A percentile compares a stretch with the other conserved stretches of the same genome.
Evolutionary conservation across 129 eudicot species (phyloP).

Genomic region (Helianthus tuberosus): DNA sequence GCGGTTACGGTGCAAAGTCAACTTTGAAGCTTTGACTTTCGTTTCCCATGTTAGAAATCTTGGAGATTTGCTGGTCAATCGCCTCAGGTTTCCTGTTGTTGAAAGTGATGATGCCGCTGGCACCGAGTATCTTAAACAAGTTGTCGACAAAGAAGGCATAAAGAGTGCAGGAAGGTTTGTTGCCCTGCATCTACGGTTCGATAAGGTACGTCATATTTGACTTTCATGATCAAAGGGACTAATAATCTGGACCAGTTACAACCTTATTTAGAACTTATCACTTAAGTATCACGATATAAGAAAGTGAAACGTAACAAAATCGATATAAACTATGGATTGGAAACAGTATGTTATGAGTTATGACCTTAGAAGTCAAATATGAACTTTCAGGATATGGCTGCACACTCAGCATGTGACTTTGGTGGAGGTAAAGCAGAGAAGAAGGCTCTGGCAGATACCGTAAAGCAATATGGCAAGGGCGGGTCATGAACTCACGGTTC

Average conservation of each 20-base stretch:
- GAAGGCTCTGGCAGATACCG: constrained; percentile 89
- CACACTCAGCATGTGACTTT: constrained; percentile 98
- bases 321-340: too few relatives aligned
- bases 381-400: constrained; percentile 89
- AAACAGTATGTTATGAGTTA: neutral
- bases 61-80: constrained; percentile 78
- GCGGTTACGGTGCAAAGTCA: constrained; percentile 86
- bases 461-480: constrained; percentile 88
- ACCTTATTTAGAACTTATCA: too few relatives aligned
- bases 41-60: constrained; percentile 81
- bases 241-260: neutral
- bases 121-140: constrained; percentile 45
- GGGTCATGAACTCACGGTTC: constrained; percentile 84
- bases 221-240: neutral
- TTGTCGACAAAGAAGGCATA: constrained; percentile 38
- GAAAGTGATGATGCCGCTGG: constrained; percentile 31
- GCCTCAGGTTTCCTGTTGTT: constrained; percentile 55
- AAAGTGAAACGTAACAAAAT: too few relatives aligned
- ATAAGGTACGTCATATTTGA: constrained; percentile 56
- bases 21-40: constrained; percentile 74
- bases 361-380: constrained; percentile 9
- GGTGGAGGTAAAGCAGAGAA: constrained; percentile 98
- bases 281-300: too few relatives aligned
- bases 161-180: constrained; percentile 67
- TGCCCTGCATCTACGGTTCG: constrained; percentile 89